These are phyloP conservation scores for Candida albicans DNA, from an alignment of 1,139 yeast genomes.

Conservation along the genomic window DNA sequence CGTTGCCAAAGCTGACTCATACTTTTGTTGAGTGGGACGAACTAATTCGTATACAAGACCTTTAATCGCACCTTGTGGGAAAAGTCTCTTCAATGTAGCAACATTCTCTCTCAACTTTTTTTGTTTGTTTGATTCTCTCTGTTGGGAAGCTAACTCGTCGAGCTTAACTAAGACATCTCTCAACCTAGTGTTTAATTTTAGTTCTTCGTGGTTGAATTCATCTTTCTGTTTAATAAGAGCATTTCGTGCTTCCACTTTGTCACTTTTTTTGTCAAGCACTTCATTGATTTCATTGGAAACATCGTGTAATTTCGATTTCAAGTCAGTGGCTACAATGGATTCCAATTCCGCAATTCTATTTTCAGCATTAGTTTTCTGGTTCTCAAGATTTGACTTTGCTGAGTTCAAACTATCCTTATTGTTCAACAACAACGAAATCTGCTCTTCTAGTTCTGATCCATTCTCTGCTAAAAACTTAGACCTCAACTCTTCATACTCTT, in stretches of 20 bases:
- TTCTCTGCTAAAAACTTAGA: conserved; percentile 55
- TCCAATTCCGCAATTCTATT: conserved; percentile 40
- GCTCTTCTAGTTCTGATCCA: conserved; percentile 60
- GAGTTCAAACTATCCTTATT: conserved; percentile 45
- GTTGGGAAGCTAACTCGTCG: conserved; percentile 72
- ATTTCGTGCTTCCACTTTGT: conserved; percentile 44
- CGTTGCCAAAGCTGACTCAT: conserved; percentile 75
- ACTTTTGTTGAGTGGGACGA: conserved; percentile 73
- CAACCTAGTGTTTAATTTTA: conserved; percentile 60
- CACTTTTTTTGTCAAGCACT: conserved; percentile 31
- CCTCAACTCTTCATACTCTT: conserved; percentile 62
- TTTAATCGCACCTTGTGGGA: conserved; percentile 69
- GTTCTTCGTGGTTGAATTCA: conserved; percentile 47
- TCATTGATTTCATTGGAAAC: conserved; percentile 33
- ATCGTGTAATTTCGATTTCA: conserved; percentile 34
- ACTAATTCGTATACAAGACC: conserved; percentile 82
- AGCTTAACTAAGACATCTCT: conserved; percentile 61
- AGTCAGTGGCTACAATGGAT: conserved; percentile 30
- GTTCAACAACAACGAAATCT: conserved; percentile 41
- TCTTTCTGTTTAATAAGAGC: conserved; percentile 48
- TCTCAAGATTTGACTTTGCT: conserved; percentile 40
- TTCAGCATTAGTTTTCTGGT: conserved; percentile 44
- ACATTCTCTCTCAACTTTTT: conserved; percentile 71
- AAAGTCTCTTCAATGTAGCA: conserved; percentile 60
- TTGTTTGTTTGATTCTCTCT: conserved; percentile 74